phyloP scores from a whole-genome alignment of 768 basidiomycete species.

The Naganishia kalamii region DNA sequence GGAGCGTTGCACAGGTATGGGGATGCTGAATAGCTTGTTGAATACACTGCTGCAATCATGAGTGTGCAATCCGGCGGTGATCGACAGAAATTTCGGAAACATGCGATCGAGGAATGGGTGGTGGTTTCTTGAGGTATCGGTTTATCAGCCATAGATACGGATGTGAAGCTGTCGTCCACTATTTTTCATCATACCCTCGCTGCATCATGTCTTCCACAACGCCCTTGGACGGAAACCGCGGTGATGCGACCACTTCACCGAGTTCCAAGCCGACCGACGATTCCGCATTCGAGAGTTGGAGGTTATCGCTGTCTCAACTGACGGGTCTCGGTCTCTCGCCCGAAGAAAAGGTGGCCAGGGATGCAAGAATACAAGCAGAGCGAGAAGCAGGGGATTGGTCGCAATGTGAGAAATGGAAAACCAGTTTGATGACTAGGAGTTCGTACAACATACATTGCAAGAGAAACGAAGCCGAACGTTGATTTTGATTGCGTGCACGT shows the following conservation, averaged over 20 bases:
- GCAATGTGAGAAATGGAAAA: conserved; percentile 64
- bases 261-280: background rate
- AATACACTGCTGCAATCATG: too few species aligned
- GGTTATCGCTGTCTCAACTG: conserved; percentile 51
- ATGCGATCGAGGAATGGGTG: background rate
- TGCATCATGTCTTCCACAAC: background rate
- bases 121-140: too few species aligned
- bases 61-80: background rate
- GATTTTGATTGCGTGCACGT: background rate
- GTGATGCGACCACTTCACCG: background rate
- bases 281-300: conserved; percentile 55
- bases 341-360: conserved; percentile 47
- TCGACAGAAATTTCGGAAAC: background rate
- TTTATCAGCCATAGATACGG: too few species aligned
- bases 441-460: conserved; percentile 40
- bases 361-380: conserved; percentile 41
- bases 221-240: background rate
- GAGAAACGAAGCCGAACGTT: background rate
- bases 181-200: too few species aligned
- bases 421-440: conserved; percentile 65
- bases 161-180: too few species aligned
- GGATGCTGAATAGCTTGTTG: too few species aligned
- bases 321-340: conserved; percentile 55
- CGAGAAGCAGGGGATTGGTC: conserved; percentile 48
- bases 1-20: too few species aligned